Evolutionary conservation across 768 basidiomycete species (phyloP).

Genomic region (Austroboletus festivus): DNA sequence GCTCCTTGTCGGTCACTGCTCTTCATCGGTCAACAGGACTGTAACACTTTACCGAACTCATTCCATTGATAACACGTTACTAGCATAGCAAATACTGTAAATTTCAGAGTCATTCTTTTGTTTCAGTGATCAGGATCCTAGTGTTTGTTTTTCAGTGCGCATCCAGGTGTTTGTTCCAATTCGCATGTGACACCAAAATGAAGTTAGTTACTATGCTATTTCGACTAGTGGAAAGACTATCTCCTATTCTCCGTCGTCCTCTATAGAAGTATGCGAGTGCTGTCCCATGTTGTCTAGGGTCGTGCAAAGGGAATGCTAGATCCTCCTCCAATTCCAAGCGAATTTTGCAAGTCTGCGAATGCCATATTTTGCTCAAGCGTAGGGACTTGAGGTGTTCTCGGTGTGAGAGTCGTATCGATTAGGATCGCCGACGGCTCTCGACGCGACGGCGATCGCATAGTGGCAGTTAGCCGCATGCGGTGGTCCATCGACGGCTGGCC

Average conservation of each 20-base stretch:
- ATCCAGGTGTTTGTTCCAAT: conserved; percentile 18
- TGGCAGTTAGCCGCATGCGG: conserved; percentile 25
- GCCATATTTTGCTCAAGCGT: conserved; percentile 86
- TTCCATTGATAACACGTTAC: conserved; percentile 17
- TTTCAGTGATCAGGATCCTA: conserved; percentile 8
- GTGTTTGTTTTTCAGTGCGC: conserved; percentile 23
- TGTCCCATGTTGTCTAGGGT: conserved; percentile 3
- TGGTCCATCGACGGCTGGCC: conserved; percentile 20
- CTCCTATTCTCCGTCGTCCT: not conserved
- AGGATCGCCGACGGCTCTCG: conserved; percentile 36
- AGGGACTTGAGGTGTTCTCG: conserved; percentile 51
- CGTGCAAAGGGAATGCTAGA: conserved; percentile 26
- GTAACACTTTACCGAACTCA: conserved; percentile 24
- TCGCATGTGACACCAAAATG: conserved; percentile 14
- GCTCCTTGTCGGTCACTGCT: conserved; percentile 16
- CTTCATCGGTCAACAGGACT: conserved; percentile 24
- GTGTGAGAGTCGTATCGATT: conserved; percentile 36
- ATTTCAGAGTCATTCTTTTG: conserved; percentile 29
- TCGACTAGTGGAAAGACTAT: conserved; percentile 1
- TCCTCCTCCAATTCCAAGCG: conserved; percentile 28
- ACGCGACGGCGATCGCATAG: conserved; percentile 24
- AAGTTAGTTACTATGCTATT: conserved; percentile 5
- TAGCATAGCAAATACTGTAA: conserved; percentile 29
- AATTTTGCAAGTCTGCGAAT: conserved; percentile 64
- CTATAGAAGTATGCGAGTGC: not conserved